phyloP scores from a whole-genome alignment of 2,329 filamentous ascomycete genomes.

The Diplodia sapinea region DNA sequence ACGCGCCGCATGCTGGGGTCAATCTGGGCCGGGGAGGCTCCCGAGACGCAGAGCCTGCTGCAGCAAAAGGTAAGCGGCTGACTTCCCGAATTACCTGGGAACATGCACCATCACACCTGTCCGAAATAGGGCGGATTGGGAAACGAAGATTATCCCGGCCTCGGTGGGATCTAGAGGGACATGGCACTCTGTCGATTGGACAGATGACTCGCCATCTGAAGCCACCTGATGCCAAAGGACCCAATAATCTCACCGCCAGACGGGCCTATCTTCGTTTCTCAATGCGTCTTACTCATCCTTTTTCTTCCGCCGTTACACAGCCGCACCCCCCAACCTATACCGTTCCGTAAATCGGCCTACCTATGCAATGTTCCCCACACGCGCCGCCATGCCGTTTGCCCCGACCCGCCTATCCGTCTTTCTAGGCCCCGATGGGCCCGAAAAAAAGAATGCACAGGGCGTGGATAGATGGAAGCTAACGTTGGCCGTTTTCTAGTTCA shows the following conservation, averaged over 20 bases:
- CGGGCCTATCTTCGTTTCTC: slow-evolving; percentile 4
- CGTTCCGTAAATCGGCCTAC: slow-evolving; percentile 25
- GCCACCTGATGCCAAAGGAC: slow-evolving; percentile 12
- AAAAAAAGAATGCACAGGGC: slow-evolving; percentile 1
- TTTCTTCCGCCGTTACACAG: slow-evolving; percentile 29
- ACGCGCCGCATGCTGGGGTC: slow-evolving; percentile 66
- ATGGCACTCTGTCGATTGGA: background rate
- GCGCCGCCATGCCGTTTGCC: background rate
- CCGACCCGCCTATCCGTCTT: background rate
- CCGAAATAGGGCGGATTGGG: slow-evolving; percentile 20
- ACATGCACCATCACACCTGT: background rate
- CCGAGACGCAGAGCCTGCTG: slow-evolving; percentile 68
- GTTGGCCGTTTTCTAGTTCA: slow-evolving; percentile 59
- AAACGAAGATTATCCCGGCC: background rate
- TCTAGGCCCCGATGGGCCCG: slow-evolving; percentile 15
- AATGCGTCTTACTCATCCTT: slow-evolving; percentile 24
- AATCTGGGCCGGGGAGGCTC: slow-evolving; percentile 66
- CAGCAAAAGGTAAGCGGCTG: slow-evolving; percentile 66
- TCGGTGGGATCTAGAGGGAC: background rate
- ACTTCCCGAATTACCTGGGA: background rate
- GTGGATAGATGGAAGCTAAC: slow-evolving; percentile 31
- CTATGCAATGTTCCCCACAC: slow-evolving; percentile 23
- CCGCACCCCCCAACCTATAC: slow-evolving; percentile 13
- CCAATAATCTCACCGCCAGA: slow-evolving; percentile 20
- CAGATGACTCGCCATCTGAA: slow-evolving; percentile 19